Evolutionary conservation across 1,284 basidiomycete species (phyloP).

Genomic region (Taiwanofungus camphoratus): DNA sequence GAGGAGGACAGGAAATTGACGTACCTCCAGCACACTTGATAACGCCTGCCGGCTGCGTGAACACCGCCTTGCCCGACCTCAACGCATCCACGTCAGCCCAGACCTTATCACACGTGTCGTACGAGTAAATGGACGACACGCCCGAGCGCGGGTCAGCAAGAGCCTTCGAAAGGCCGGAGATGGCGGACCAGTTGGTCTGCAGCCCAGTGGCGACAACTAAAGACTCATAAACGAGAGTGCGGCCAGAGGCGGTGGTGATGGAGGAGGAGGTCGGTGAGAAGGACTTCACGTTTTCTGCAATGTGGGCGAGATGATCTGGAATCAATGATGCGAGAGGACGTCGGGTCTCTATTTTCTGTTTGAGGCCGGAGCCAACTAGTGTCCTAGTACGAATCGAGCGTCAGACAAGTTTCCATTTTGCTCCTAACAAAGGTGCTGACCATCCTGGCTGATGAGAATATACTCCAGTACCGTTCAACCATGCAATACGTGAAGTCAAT

Average conservation of each 20-base stretch:
- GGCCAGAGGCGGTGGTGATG: constrained; percentile 67
- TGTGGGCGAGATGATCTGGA: constrained; percentile 69
- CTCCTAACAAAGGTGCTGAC: constrained; percentile 31
- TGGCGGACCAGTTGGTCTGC: constrained; percentile 77
- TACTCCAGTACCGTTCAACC: constrained; percentile 1
- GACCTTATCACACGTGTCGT: constrained; percentile 82
- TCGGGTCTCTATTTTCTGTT: constrained; percentile 61
- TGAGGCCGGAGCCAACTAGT: constrained; percentile 85
- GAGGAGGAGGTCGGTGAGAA: constrained; percentile 77
- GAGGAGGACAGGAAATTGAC: constrained; percentile 9
- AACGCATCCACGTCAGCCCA: constrained; percentile 79
- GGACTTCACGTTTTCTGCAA: constrained; percentile 67
- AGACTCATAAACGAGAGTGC: constrained; percentile 77
- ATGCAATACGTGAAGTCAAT: constrained; percentile 5
- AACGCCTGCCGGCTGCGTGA: constrained; percentile 93
- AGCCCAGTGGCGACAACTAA: constrained; percentile 89
- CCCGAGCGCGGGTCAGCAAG: constrained; percentile 72
- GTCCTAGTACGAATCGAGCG: constrained; percentile 53
- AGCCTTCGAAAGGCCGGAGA: constrained; percentile 77
- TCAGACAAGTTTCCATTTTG: constrained; percentile 7
- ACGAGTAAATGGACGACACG: constrained; percentile 94
- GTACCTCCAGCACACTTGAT: constrained; percentile 93
- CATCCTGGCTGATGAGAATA: constrained; percentile 62
- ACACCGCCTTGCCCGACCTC: constrained; percentile 80
- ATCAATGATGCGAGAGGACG: constrained; percentile 66